Evolutionary conservation across 768 basidiomycete species (phyloP).

Genomic region (Pleurotus giganteus): DNA sequence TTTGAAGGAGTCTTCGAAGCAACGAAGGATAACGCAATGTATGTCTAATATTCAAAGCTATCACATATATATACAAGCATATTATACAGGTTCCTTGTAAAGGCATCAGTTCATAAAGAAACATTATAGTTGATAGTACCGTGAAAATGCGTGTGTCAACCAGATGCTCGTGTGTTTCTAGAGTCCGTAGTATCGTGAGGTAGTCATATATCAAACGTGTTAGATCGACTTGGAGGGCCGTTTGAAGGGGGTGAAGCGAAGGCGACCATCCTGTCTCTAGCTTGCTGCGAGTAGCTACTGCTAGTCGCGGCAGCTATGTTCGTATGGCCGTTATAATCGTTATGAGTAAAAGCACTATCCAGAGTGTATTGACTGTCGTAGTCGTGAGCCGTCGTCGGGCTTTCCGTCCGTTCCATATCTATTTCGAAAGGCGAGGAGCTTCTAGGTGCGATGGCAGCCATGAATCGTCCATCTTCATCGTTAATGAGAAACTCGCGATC

Average conservation of each 20-base stretch:
- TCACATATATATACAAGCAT: background rate
- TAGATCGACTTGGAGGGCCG: slow-evolving; percentile 1
- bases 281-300: background rate
- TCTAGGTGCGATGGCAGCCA: background rate
- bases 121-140: too few relatives aligned
- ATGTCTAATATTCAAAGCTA: too few relatives aligned
- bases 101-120: background rate
- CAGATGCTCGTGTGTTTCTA: too few relatives aligned
- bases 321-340: background rate
- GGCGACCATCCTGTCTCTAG: slow-evolving; percentile 7
- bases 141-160: too few relatives aligned
- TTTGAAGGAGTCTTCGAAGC: too few relatives aligned
- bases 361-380: slow-evolving; percentile 9
- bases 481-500: background rate
- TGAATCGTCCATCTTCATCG: background rate
- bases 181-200: background rate
- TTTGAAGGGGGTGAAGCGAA: background rate
- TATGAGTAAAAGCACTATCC: slow-evolving; percentile 1
- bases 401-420: slow-evolving; percentile 6
- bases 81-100: background rate
- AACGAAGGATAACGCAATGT: too few relatives aligned
- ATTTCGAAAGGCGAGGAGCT: slow-evolving; percentile 5
- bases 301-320: background rate
- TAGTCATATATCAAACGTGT: background rate
- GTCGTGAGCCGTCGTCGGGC: slow-evolving; percentile 3